Percentiles rank a stretch among this genome's conserved stretches.
Evolutionary conservation across 2,329 filamentous ascomycete genomes (phyloP).

Genomic region (Exophiala lecanii-corni): DNA sequence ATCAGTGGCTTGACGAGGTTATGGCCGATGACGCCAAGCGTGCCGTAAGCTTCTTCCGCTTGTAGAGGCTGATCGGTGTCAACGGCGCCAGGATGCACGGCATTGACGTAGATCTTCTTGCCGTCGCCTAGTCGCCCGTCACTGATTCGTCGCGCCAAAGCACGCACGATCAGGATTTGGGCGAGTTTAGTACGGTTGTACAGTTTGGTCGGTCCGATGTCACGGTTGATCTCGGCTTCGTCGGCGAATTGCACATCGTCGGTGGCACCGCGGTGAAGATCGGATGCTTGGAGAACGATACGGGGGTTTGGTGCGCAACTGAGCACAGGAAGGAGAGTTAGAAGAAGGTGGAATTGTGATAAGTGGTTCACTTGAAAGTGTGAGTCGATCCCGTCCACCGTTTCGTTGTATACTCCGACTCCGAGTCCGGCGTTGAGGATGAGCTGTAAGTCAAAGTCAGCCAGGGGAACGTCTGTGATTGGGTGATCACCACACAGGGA

Average conservation of each 20-base stretch:
- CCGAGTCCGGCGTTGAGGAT: constrained; percentile 49
- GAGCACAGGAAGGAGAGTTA: constrained; percentile 43
- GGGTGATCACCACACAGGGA: too few relatives aligned
- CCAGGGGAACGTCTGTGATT: too few relatives aligned
- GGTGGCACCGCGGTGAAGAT: constrained; percentile 42
- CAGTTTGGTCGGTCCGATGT: constrained; percentile 45
- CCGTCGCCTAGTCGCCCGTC: constrained; percentile 34
- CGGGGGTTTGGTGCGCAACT: constrained; percentile 43
- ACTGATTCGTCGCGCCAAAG: constrained; percentile 38
- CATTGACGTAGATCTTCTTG: constrained; percentile 40
- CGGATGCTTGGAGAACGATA: constrained; percentile 47
- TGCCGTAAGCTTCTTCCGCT: constrained; percentile 48
- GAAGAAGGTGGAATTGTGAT: constrained; percentile 47
- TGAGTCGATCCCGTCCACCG: constrained; percentile 47
- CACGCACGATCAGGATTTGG: constrained; percentile 43
- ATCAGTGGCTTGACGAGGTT: constrained; percentile 43
- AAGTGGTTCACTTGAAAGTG: constrained; percentile 51
- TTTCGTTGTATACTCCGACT: constrained; percentile 46
- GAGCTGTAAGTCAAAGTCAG: constrained; percentile 27
- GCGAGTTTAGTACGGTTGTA: constrained; percentile 50
- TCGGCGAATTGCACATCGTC: constrained; percentile 38
- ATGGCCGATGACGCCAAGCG: constrained; percentile 43
- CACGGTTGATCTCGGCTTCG: constrained; percentile 46
- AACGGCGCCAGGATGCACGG: constrained; percentile 48
- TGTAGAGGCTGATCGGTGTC: constrained; percentile 46